A percentile compares a stretch with the other conserved stretches of the same genome.
Conservation (phyloP, 495 filamentous ascomycete genomes). For the Oleoguttula mirabilis region DNA sequence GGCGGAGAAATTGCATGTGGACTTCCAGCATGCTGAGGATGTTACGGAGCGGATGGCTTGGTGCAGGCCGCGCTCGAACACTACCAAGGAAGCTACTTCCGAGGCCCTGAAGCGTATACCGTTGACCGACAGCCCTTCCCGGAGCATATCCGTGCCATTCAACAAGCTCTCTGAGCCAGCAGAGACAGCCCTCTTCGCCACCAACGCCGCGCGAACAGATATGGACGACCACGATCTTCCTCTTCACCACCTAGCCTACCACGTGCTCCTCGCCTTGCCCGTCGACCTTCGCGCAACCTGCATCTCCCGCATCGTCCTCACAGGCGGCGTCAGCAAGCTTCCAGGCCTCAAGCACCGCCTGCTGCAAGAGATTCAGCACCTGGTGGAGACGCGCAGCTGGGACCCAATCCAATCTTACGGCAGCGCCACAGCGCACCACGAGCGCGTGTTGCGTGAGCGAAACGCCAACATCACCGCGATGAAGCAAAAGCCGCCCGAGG, state of each 20-base stretch:
- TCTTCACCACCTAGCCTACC: conserved; percentile 61
- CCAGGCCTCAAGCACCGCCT: conserved; percentile 72
- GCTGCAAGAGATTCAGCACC: conserved; percentile 53
- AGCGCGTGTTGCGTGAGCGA: conserved; percentile 1
- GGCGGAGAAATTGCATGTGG: conserved; percentile 25
- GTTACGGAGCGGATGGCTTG: conserved; percentile 60
- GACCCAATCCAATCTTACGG: conserved; percentile 45
- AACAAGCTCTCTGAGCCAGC: conserved; percentile 56
- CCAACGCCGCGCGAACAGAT: conserved; percentile 38
- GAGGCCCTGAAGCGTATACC: conserved; percentile 32
- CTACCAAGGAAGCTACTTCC: conserved; percentile 19
- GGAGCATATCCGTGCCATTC: conserved; percentile 51
- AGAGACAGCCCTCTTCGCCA: conserved; percentile 60
- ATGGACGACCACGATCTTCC: conserved; percentile 80
- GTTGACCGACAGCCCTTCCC: conserved; percentile 36
- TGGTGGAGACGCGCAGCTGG: conserved; percentile 63
- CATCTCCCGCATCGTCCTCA: conserved; percentile 83
- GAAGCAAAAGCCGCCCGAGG: background rate
- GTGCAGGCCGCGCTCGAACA: conserved; percentile 36
- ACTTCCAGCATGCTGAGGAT: conserved; percentile 70
- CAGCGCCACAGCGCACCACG: conserved; percentile 6
- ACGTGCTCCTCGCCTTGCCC: conserved; percentile 58
- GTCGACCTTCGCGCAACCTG: conserved; percentile 71
- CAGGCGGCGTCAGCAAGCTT: conserved; percentile 69
- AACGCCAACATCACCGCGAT: conserved; percentile 5